Base-by-base conservation (phyloP, 345 rosid species). In the Balakata baccata region DNA sequence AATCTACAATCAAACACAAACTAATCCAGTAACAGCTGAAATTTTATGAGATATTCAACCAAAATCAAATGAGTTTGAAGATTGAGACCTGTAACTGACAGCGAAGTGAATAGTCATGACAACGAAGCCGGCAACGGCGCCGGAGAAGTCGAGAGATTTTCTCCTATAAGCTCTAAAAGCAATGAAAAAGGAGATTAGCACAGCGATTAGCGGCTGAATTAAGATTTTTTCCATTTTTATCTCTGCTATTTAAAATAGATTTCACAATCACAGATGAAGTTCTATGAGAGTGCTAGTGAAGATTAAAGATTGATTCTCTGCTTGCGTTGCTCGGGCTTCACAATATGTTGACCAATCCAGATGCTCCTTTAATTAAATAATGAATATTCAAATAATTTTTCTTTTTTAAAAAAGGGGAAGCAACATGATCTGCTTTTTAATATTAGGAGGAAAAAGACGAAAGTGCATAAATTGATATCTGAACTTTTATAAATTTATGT, bases 101-200 rank as follows among this genome's bases (percentile, higher is more conserved):
- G 91, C 85, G 53, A 92, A 66, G 66, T 95, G 99, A 58, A 83
- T 50, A 50, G 89, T 12, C 95, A 92, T 87, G 64, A 95, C 97
- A 46, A 90, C 46, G 79, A 90, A 87, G 50, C 98, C 98, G 70
- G 96, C 74, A 45, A 92, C 23, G 23, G 92, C 94, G 47, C 99
- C 98, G n/a, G 96, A 88, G 10, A 89, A 58, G 74, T 88, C 85
- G 64, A 95, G 98, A 45, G 99, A 92, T 65, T 86, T 95, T 77
- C 88, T 85, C 66, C 83, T 71, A 87, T 90, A 92, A 49, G 94
- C 81, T 83, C 94, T 79, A 66, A 79, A 70, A 37, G 97, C 88
- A 49, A 90, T 82, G n/a, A 83, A 47, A 37, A 85, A 83, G 13
- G 98, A 81, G 72, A 92, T 64, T 18, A 86, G 0, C 4, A 77